Evolutionary conservation across 192 early-diverging fungal species (phyloP).

Genomic region (Coemansia sp.): DNA sequence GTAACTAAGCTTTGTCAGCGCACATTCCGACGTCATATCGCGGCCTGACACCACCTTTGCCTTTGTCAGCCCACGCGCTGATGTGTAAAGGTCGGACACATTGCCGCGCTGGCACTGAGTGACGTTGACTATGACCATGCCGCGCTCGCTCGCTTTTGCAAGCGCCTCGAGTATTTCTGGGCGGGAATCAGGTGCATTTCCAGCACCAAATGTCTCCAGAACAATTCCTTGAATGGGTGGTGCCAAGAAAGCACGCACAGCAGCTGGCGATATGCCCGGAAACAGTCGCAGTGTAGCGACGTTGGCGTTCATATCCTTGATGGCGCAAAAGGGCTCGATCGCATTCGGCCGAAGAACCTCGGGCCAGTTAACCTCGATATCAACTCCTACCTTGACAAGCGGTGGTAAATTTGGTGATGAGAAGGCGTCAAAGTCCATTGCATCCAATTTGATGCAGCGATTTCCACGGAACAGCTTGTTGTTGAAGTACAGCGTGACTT

Average conservation of each 20-base stretch:
- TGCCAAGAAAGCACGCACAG: conserved; percentile 82
- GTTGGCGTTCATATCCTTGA: conserved; percentile 82
- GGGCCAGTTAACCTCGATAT: conserved; percentile 90
- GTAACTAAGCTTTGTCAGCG: conserved; percentile 93
- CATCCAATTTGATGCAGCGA: conserved; percentile 74
- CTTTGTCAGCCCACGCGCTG: conserved; percentile 78
- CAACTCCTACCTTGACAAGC: conserved; percentile 94
- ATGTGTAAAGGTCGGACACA: conserved; percentile 90
- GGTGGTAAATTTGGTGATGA: conserved; percentile 86
- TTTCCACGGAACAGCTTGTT: conserved; percentile 94
- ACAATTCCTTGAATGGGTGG: conserved; percentile 89
- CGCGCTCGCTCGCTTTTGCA: conserved; percentile 83
- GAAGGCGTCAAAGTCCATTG: conserved; percentile 83
- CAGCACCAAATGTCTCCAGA: conserved; percentile 94
- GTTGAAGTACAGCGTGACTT: conserved; percentile 91
- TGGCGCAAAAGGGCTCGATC: conserved; percentile 80
- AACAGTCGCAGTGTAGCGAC: conserved; percentile 89
- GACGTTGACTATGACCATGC: conserved; percentile 96
- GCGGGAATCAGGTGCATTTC: conserved; percentile 91
- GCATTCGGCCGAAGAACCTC: conserved; percentile 81
- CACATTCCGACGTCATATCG: conserved; percentile 96
- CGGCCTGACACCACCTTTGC: conserved; percentile 84
- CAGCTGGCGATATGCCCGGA: conserved; percentile 88
- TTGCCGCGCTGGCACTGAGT: conserved; percentile 81
- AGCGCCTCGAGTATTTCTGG: conserved; percentile 82